Base-by-base conservation (phyloP, 306 rosid species). In the Dalbergia cochinchinensis region DNA sequence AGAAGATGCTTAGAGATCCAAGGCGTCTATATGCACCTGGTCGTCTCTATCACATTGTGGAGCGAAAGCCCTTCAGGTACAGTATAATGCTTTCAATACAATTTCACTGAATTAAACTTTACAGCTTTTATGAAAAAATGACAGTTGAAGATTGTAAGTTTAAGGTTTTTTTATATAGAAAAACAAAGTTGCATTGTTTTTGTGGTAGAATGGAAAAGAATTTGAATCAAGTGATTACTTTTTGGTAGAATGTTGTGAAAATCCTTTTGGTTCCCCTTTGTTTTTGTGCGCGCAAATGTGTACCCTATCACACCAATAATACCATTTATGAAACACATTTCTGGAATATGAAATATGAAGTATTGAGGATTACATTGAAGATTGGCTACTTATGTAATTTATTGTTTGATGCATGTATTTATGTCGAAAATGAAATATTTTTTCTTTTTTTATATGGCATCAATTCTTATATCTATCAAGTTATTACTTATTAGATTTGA, bases 41-140 rank as follows among this genome's bases (percentile, higher is more conserved):
- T 74, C 96, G 99, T 68, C 98, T 95, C 50, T 95, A 95, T 84
- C 99, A 95, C 83, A 92, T 95, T 65, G 98, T 95, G 58, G 98
- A 92, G 84, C 87, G 99, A 42, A 95, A 89, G 83, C 98, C 98
- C 73, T 91, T 92, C 85, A 95, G 97, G 99, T 95, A 82, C 67
- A 74, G 42, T 69, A 59, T 55, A 71, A 71, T 71, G 61, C 73
- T 60, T 69, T 69, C 79, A 20, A 14, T 53, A 35, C 26, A 60
- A 31, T 60, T 72, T 76, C 51, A 53, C 9, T 31, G 34, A 34
- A 69, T 33, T 41, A n/a, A 51, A 33, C 63, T 16, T 15, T n/a
- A 70, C 26, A 7, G 11, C 4, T 33, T 33, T n/a, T 6, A 37
- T 12, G 1, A 2, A 14, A 10, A 70, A 18, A 48, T 26, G 74